Conservation (phyloP, 192 early-diverging fungal genomes). For the Anaeromyces robustus region DNA sequence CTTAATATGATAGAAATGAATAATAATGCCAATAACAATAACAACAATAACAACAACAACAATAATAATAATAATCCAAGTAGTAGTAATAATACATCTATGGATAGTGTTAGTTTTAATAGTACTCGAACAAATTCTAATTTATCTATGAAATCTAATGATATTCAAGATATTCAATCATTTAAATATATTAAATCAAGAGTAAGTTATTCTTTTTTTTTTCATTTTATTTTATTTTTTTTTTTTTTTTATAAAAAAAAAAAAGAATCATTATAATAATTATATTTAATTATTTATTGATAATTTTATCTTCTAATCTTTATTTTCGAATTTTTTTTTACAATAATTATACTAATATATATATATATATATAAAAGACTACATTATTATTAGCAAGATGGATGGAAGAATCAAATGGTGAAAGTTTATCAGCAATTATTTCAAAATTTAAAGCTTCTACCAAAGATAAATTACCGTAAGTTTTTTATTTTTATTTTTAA, state of each 20-base stretch:
- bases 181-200: conserved; percentile 8
- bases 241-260: neutral
- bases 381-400: conserved; percentile 30
- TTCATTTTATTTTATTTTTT: neutral
- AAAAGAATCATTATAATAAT: no score
- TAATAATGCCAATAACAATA: no score
- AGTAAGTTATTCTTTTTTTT: no score
- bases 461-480: conserved; percentile 14
- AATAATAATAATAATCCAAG: neutral
- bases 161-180: conserved; percentile 1
- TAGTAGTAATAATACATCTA: neutral
- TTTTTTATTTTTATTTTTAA: conserved; percentile 3
- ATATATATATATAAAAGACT: conserved; percentile 7
- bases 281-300: no score
- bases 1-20: neutral
- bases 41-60: no score
- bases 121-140: neutral
- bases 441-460: conserved; percentile 15
- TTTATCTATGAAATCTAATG: neutral
- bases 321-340: no score
- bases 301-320: no score
- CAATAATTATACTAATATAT: no score
- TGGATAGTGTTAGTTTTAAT: neutral
- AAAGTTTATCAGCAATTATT: conserved; percentile 17
- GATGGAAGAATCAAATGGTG: conserved; percentile 35